Conservation (phyloP, 208 protist species). For the Naegleria lovaniensis region DNA sequence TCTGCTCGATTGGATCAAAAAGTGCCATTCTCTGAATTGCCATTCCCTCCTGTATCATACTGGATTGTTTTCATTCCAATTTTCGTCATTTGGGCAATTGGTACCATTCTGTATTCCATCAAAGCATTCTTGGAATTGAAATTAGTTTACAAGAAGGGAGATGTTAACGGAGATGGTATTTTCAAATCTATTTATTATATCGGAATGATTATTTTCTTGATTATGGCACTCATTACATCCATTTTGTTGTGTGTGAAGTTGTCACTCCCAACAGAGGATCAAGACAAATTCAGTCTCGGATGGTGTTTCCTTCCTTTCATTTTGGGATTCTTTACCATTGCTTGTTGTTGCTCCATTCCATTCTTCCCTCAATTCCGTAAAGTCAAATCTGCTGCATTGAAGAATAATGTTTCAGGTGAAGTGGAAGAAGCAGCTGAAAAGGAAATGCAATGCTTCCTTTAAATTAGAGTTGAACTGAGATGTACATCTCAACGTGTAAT, state of each 20-base stretch:
- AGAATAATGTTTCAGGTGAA: background rate
- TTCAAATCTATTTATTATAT: background rate
- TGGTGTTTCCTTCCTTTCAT: background rate
- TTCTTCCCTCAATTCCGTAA: background rate
- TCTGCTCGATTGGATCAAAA: background rate
- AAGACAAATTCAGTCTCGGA: background rate
- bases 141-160: background rate
- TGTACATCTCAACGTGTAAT: no score
- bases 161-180: constrained; percentile 14
- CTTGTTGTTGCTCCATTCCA: background rate
- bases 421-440: background rate
- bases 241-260: constrained; percentile 8
- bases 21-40: background rate
- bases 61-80: constrained; percentile 22
- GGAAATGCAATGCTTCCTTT: background rate
- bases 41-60: background rate
- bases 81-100: background rate
- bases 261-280: background rate
- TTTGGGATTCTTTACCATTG: background rate
- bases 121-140: background rate
- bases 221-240: background rate
- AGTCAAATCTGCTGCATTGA: background rate
- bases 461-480: background rate
- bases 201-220: background rate
- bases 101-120: background rate